phyloP scores from a whole-genome alignment of 208 protist genomes.

The Crithidia brevicula region DNA sequence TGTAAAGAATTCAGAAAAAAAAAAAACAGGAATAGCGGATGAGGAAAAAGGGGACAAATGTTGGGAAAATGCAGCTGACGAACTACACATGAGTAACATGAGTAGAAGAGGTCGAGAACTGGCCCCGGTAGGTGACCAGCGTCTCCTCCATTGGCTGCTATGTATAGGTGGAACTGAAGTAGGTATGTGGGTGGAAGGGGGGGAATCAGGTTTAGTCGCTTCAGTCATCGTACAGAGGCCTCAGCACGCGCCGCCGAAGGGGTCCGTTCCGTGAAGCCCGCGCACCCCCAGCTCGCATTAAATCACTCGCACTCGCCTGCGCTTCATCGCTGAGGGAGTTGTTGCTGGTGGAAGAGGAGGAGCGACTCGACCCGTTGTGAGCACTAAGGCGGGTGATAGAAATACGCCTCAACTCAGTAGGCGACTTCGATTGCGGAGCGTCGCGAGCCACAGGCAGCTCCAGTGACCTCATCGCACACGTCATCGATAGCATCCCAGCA shows the following conservation, averaged over 20 bases:
- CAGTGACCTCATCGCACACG: background rate
- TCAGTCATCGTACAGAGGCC: conserved; percentile 29
- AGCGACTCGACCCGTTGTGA: background rate
- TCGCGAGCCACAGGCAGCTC: conserved; percentile 3
- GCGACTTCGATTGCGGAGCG: background rate
- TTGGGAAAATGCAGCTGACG: background rate
- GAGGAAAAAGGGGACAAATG: background rate
- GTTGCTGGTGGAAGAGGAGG: background rate
- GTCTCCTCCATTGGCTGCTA: too few species aligned
- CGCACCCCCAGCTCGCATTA: background rate
- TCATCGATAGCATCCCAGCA: background rate
- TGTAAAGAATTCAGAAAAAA: background rate
- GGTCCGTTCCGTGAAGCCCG: conserved; percentile 8
- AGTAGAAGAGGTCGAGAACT: background rate
- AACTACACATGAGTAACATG: background rate
- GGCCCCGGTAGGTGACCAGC: background rate
- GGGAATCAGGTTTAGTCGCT: background rate
- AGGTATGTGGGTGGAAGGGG: background rate
- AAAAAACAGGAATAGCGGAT: background rate
- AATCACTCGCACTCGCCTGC: background rate
- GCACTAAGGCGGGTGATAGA: background rate
- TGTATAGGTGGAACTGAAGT: too few species aligned
- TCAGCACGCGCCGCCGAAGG: conserved; percentile 11
- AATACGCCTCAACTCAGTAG: too few species aligned
- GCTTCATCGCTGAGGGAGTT: background rate